A percentile compares a stretch with the other conserved stretches of the same genome.
phyloP scores from a whole-genome alignment of 2,329 filamentous ascomycete species.

The Stagonosporopsis rhizophila region DNA sequence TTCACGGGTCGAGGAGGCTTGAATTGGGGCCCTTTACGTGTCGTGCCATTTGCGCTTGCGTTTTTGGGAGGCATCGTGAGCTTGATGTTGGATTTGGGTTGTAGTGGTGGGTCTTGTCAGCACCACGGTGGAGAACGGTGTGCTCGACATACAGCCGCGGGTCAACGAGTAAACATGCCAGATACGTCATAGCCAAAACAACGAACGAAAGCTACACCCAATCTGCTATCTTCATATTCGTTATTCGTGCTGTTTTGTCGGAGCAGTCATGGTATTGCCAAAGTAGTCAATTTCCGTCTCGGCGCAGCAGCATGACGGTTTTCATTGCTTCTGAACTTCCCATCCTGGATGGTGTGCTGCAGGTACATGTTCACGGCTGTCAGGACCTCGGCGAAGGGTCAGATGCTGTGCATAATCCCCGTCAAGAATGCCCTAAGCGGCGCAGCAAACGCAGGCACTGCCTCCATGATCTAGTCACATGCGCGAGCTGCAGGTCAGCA shows the following conservation, averaged over 20 bases:
- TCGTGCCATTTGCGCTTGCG: slow-evolving; percentile 24
- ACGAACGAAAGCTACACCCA: background rate
- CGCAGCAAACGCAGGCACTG: slow-evolving; percentile 6
- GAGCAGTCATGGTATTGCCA: too few relatives aligned
- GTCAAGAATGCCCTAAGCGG: slow-evolving; percentile 1
- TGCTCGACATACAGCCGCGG: background rate
- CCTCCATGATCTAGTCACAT: slow-evolving; percentile 4
- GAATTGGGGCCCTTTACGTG: slow-evolving; percentile 46
- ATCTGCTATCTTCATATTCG: background rate
- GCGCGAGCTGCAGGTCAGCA: background rate
- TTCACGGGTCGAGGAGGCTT: slow-evolving; percentile 48
- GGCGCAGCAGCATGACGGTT: background rate
- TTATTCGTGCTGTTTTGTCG: background rate
- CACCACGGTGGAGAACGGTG: background rate
- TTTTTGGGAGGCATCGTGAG: slow-evolving; percentile 38
- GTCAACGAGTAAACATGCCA: background rate
- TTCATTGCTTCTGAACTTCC: background rate
- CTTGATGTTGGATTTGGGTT: background rate
- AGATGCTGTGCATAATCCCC: slow-evolving; percentile 4
- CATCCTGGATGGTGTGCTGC: background rate
- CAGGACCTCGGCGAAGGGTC: slow-evolving; percentile 4
- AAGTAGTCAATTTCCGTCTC: background rate
- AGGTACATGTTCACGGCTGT: background rate
- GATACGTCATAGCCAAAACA: background rate
- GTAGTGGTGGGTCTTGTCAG: slow-evolving; percentile 8